Base-by-base conservation (phyloP, 2,329 filamentous ascomycete species). In the Capronia coronata region DNA sequence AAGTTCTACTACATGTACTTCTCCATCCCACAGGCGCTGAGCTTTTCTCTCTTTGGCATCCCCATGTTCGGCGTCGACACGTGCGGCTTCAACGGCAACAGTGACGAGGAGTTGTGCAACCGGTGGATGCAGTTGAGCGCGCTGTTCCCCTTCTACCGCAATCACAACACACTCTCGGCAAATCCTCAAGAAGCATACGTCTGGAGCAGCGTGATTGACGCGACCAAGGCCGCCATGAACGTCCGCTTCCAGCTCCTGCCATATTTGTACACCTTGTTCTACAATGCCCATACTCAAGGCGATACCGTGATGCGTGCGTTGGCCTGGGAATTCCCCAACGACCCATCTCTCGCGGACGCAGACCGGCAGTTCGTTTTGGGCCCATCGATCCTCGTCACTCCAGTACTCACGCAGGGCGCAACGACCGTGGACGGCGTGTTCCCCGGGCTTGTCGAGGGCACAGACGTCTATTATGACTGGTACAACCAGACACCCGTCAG, bases 111-210 rank as follows among this genome's bases (percentile, higher is more conserved):
- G 62, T 76, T 89, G 2, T 89, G 85, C 67, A 78, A 78, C 47
- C 74, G 85, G 16, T 88, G 84, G 82, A 84, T 85, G 81, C 79
- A 84, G 61, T 71, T 86, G 1, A 77, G 74, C 0, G 83, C 83
- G 9, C 87, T 88, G 72, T 87, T 87, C 69, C 82, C 84, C 5
- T 87, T 88, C 68, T 87, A 87, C 68, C 75, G 84, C 21, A 88
- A 88, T 66, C 85, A 90, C 71, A 88, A 88, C 61, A 70, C 70
- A 2, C 68, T 84, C 1, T 75, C 73, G 0, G 76, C 80, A 9
- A 73, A 73, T 43, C 63, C 76, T 0, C 86, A 90, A 62, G 86
- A 90, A 65, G 83, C 84, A 0, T 90, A 86, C 61, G 63, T 75
- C 13, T 89, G 85, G 85, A 70, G 70, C 2, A 76, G 75, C 1